A percentile compares a stretch with the other conserved stretches of the same genome.
Conservation (phyloP, 768 basidiomycete genomes). For the Mycena rebaudengoi region DNA sequence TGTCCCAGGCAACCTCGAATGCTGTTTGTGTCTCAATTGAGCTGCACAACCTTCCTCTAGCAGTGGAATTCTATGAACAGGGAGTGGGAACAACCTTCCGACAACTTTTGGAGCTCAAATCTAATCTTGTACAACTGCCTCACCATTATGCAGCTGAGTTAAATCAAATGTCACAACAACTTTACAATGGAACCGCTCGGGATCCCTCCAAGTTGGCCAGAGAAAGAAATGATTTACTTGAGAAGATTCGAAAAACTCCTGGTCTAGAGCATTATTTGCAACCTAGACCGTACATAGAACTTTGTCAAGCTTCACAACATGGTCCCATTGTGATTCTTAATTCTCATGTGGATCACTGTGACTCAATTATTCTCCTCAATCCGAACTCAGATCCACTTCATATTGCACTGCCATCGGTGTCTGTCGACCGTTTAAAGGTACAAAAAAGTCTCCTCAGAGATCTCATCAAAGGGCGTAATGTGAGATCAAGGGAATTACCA, state of each 20-base stretch:
- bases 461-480: too few relatives aligned
- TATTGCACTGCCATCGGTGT: not conserved
- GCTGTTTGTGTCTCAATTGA: not conserved
- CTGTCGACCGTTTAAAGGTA: too few relatives aligned
- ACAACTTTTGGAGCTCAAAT: conserved; percentile 1
- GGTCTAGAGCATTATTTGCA: not conserved
- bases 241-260: not conserved
- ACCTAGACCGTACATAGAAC: not conserved
- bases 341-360: not conserved
- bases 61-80: not conserved
- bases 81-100: not conserved
- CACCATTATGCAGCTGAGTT: not conserved
- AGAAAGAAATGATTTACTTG: not conserved
- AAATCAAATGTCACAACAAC: not conserved
- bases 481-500: too few relatives aligned
- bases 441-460: too few relatives aligned
- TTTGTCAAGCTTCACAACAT: not conserved
- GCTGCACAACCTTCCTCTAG: not conserved
- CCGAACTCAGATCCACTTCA: not conserved
- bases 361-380: not conserved
- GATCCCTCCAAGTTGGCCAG: not conserved
- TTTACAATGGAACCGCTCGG: not conserved
- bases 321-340: conserved; percentile 1
- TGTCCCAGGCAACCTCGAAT: not conserved
- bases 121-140: not conserved